A percentile compares a stretch with the other conserved stretches of the same genome.
Conservation (phyloP, 352 stramenopile genomes). For the Discostella stelligera region DNA sequence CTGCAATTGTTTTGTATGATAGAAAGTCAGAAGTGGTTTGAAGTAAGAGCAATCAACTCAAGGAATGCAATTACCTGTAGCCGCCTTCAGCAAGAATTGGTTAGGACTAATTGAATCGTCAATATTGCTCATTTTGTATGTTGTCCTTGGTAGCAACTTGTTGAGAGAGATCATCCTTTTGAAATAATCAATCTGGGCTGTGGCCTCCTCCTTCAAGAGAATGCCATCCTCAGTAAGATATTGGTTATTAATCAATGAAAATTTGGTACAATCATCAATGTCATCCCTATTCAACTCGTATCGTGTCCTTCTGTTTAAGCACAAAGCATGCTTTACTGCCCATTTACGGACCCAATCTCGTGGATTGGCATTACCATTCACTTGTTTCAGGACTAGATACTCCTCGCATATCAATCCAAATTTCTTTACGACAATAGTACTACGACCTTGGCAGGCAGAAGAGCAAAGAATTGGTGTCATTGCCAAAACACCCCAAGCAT, state of each 20-base stretch:
- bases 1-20: background rate
- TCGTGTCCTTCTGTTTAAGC: background rate
- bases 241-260: background rate
- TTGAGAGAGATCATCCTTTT: background rate
- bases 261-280: background rate
- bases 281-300: background rate
- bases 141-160: background rate
- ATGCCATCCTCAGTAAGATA: background rate
- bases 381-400: background rate
- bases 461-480: background rate
- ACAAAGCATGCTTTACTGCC: background rate
- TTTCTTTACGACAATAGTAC: background rate
- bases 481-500: background rate
- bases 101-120: background rate
- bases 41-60: background rate
- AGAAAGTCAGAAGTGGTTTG: background rate
- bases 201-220: conserved; percentile 7
- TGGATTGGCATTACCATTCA: background rate
- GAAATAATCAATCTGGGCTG: background rate
- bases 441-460: background rate
- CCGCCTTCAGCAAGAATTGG: background rate
- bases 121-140: no score
- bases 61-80: background rate
- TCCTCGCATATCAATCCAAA: background rate
- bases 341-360: background rate